A percentile compares a stretch with the other conserved stretches of the same genome.
phyloP scores from a whole-genome alignment of 164 flowering plant genomes.

The Vitis rupestris region DNA sequence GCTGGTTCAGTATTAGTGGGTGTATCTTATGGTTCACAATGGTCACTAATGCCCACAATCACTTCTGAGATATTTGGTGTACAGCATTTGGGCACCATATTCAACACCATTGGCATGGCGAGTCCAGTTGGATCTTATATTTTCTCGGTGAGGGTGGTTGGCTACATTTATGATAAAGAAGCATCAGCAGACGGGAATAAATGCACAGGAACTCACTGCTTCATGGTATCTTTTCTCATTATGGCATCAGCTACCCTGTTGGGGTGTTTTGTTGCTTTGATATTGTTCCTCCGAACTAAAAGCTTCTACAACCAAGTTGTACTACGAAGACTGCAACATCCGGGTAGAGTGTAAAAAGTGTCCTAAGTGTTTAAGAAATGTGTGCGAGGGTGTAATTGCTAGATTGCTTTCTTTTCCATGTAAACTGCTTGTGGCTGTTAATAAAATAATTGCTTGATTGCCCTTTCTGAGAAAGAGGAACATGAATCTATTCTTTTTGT shows the following conservation, averaged over 20 bases:
- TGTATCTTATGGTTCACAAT: constrained; percentile 77
- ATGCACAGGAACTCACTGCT: constrained; percentile 69
- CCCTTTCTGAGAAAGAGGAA: no score
- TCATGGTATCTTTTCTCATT: constrained; percentile 61
- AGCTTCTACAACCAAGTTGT: constrained; percentile 21
- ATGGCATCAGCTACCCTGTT: constrained; percentile 53
- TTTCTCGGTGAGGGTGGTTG: constrained; percentile 61
- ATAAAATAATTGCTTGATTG: no score
- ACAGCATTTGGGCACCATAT: constrained; percentile 64
- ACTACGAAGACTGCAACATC: constrained; percentile 16
- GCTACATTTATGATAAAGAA: constrained; percentile 65
- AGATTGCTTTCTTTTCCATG: no score
- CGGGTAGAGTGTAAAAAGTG: background rate
- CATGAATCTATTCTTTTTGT: no score
- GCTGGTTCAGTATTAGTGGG: constrained; percentile 68
- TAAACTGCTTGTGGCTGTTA: no score
- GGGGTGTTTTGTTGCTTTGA: constrained; percentile 24
- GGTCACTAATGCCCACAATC: constrained; percentile 81
- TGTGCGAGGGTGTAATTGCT: no score
- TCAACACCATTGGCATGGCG: constrained; percentile 68
- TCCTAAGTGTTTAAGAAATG: no score
- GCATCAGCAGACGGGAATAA: constrained; percentile 32
- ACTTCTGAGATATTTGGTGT: constrained; percentile 72
- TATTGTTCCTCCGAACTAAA: constrained; percentile 23
- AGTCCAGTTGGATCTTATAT: constrained; percentile 71